A percentile compares a stretch with the other conserved stretches of the same genome.
Evolutionary conservation across 345 rosid species (phyloP).

Genomic region (Isatis tinctoria): DNA sequence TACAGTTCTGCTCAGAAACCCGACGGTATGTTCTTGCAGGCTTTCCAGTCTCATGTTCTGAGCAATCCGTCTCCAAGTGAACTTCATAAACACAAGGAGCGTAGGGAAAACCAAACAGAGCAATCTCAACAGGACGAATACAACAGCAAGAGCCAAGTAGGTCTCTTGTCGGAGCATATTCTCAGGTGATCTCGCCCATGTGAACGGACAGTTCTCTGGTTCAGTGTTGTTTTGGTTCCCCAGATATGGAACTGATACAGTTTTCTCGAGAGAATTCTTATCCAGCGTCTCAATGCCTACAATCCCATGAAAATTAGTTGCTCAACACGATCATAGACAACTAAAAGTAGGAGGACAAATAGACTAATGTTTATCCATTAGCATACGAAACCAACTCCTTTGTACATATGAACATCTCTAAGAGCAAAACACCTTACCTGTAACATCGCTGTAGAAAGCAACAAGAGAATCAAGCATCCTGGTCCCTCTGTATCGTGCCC

Average conservation of each 20-base stretch:
- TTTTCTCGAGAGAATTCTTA: conserved; percentile 37
- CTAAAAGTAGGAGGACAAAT: neutral
- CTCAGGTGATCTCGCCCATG: conserved; percentile 98
- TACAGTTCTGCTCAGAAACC: conserved; percentile 50
- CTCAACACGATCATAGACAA: neutral
- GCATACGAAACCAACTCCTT: neutral
- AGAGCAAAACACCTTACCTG: conserved; percentile 46
- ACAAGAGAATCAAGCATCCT: conserved; percentile 69
- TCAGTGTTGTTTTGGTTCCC: conserved; percentile 48
- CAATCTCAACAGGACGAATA: conserved; percentile 64
- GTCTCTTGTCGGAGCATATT: conserved; percentile 81
- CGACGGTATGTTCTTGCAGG: conserved; percentile 58
- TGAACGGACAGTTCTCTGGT: conserved; percentile 82
- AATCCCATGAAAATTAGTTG: neutral
- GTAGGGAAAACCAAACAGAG: conserved; percentile 54
- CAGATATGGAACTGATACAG: conserved; percentile 34
- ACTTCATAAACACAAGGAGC: conserved; percentile 35
- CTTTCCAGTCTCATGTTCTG: conserved; percentile 47
- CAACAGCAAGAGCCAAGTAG: conserved; percentile 63
- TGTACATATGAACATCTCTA: neutral
- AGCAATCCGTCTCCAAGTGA: conserved; percentile 48
- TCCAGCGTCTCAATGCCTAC: conserved; percentile 43
- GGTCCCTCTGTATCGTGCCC: conserved; percentile 61
- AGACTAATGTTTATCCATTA: neutral
- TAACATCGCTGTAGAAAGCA: conserved; percentile 62